Percentiles rank a stretch among this genome's conserved stretches.
Conservation (phyloP, 1,139 yeast species). For the Citeromyces siamensis region DNA sequence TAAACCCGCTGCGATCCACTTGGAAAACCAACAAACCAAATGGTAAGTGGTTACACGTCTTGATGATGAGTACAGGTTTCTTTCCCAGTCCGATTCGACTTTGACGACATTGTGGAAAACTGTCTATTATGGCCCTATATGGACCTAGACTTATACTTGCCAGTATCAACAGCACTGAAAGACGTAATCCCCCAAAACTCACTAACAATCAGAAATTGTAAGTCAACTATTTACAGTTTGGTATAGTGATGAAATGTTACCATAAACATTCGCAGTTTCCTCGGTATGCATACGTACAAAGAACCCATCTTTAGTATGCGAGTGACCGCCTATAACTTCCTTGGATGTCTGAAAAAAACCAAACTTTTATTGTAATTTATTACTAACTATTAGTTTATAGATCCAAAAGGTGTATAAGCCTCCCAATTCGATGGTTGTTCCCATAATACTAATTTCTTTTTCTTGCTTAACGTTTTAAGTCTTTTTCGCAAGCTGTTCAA, state of each 20-base stretch:
- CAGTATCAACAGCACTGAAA: slow-evolving; percentile 60
- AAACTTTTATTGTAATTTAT: not conserved
- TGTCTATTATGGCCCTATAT: slow-evolving; percentile 20
- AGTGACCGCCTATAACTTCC: slow-evolving; percentile 54
- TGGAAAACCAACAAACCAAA: not conserved
- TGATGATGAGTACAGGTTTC: slow-evolving; percentile 43
- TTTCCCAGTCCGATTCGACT: slow-evolving; percentile 67
- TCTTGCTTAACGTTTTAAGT: not conserved
- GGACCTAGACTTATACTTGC: slow-evolving; percentile 52
- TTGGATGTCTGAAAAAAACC: slow-evolving; percentile 36
- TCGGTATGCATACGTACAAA: slow-evolving; percentile 56
- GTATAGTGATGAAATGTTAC: slow-evolving; percentile 55
- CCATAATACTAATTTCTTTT: not conserved
- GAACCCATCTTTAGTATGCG: slow-evolving; percentile 64
- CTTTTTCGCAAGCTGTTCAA: not conserved
- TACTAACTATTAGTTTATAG: slow-evolving; percentile 1
- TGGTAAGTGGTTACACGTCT: slow-evolving; percentile 2
- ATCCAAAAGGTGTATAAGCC: not conserved
- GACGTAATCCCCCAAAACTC: slow-evolving; percentile 11
- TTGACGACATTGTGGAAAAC: slow-evolving; percentile 62
- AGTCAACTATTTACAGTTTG: slow-evolving; percentile 9
- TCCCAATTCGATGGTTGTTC: not conserved
- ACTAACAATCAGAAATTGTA: slow-evolving; percentile 2
- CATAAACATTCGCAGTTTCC: slow-evolving; percentile 73
- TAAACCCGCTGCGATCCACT: not conserved